phyloP scores from a whole-genome alignment of 345 rosid species.

The Viola odorata region DNA sequence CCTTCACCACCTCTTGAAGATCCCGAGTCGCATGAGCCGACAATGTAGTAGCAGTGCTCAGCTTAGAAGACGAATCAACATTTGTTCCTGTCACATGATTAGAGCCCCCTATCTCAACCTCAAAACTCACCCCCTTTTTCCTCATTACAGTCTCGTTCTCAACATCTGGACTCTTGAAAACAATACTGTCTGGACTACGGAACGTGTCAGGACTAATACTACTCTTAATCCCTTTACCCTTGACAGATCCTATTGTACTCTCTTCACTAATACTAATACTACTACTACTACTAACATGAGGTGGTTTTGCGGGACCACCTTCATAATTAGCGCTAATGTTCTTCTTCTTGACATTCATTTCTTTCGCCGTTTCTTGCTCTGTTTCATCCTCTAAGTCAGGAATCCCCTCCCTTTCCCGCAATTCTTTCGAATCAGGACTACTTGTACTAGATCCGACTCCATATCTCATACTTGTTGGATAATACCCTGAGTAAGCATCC shows the following conservation, averaged over 20 bases:
- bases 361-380: constrained; percentile 53
- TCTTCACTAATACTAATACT: constrained; percentile 7
- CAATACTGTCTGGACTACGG: constrained; percentile 39
- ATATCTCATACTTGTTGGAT: constrained; percentile 16
- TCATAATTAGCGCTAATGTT: constrained; percentile 27
- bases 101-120: constrained; percentile 47
- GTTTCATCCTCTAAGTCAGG: constrained; percentile 96
- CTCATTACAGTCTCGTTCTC: constrained; percentile 20
- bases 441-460: constrained; percentile 54
- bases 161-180: constrained; percentile 43
- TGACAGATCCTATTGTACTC: constrained; percentile 20
- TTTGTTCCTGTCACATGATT: constrained; percentile 22
- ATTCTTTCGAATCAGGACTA: constrained; percentile 84
- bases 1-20: constrained; percentile 72
- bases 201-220: constrained; percentile 29
- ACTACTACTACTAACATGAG: constrained; percentile 33
- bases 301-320: constrained; percentile 61
- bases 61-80: constrained; percentile 56
- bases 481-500: constrained; percentile 30
- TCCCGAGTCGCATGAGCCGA: constrained; percentile 75
- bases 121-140: constrained; percentile 73
- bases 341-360: constrained; percentile 24
- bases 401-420: constrained; percentile 91
- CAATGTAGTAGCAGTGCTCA: constrained; percentile 55
- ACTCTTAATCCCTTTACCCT: constrained; percentile 25